Evolutionary conservation across 2,329 filamentous ascomycete species (phyloP), one percentile per base, ranked within the genome.

Genomic region (Laburnicola sp.): DNA sequence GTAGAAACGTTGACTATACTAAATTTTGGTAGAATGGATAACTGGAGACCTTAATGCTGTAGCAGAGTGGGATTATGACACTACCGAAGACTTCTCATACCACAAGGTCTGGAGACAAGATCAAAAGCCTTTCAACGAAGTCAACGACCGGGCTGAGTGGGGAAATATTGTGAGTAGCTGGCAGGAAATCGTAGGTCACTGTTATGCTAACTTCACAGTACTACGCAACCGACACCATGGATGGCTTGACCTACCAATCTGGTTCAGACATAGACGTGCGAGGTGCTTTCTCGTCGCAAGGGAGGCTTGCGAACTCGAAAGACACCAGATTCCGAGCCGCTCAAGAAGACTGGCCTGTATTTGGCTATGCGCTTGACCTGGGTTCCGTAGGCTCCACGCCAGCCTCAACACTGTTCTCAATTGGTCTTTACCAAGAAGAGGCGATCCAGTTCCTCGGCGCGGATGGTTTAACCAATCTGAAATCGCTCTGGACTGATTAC

Each of bases 41-140:
- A 86, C 86, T 10, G 86, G 86, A 22, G 82, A 91, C 62, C 71
- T 74, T 5, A 71, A 59, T 25, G 74, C 81, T 3, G 65, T 80
- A 32, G 81, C 86, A 35, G 70, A 85, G 59, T 91, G 88, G 88
- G 79, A 84, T 40, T 82, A 81, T 53, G 79, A 68, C 9, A 67
- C 58, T 4, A 60, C 61, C 27, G 60, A 64, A 42, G 57, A 58
- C 35, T 46, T 89, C 32, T 77, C 79, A 4, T 89, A 86, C 63
- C 87, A 90, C 73, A 80, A 80, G 46, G 68, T 78, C 10, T 76
- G 74, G 60, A 76, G 76, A 46, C 76, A 79, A 54, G 71, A 72
- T 9, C 79, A 79, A 47, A 65, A 76, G 11, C 62, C 70, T 3
- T 82, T 81, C 56, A 75, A 72, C 2, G 78, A 82, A 54, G 59